Percentiles rank a stretch among this genome's conserved stretches.
Conservation (phyloP, 179 eudicot genomes). For the Silene vulgaris region DNA sequence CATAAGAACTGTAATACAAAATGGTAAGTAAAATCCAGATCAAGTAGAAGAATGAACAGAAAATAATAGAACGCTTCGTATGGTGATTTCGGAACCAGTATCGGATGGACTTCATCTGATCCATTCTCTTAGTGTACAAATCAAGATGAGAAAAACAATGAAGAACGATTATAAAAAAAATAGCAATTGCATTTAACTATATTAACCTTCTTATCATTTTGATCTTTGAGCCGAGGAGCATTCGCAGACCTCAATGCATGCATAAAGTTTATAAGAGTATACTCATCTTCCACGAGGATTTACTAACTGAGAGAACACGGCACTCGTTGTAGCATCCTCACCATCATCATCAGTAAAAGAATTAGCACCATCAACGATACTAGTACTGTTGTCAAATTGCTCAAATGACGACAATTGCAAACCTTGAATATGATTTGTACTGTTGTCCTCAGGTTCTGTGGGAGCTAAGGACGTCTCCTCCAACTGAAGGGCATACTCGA, state of each 20-base stretch:
- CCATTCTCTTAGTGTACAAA: slow-evolving; percentile 32
- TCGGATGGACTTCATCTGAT: slow-evolving; percentile 30
- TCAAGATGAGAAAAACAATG: slow-evolving; percentile 24
- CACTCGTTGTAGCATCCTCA: slow-evolving; percentile 76
- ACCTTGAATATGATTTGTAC: slow-evolving; percentile 76
- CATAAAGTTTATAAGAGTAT: not conserved
- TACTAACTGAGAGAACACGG: slow-evolving; percentile 86
- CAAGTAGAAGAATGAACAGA: slow-evolving; percentile 19
- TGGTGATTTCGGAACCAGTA: slow-evolving; percentile 20
- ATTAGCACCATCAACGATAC: slow-evolving; percentile 48
- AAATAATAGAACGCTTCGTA: slow-evolving; percentile 32
- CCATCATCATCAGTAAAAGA: slow-evolving; percentile 71
- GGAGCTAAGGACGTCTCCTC: slow-evolving; percentile 80
- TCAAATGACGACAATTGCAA: slow-evolving; percentile 49
- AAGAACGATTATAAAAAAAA: slow-evolving; percentile 26
- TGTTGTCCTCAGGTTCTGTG: slow-evolving; percentile 78
- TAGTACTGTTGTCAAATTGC: slow-evolving; percentile 64
- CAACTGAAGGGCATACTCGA: slow-evolving; percentile 86
- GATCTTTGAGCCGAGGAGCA: slow-evolving; percentile 22
- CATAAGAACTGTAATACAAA: slow-evolving; percentile 26
- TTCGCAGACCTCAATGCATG: slow-evolving; percentile 12
- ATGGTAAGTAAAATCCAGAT: slow-evolving; percentile 27
- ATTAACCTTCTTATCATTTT: slow-evolving; percentile 15
- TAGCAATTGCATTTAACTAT: slow-evolving; percentile 20
- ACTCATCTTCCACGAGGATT: slow-evolving; percentile 89